phyloP scores from a whole-genome alignment of 352 stramenopile species.

The Phytophthora pistaciae region DNA sequence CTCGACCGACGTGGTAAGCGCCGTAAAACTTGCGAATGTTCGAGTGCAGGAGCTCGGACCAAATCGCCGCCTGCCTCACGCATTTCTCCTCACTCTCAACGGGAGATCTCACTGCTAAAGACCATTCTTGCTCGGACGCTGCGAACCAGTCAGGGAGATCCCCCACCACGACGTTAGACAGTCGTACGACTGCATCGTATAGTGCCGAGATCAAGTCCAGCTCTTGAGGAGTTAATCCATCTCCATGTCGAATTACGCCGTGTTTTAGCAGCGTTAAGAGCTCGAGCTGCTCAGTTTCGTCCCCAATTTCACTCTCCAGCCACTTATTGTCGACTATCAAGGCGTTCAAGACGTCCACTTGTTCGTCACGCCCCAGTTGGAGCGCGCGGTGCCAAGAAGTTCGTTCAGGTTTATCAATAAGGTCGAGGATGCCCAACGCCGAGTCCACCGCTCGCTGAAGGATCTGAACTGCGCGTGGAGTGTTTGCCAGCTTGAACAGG shows the following conservation, averaged over 20 bases:
- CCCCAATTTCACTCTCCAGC: background rate
- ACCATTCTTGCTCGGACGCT: background rate
- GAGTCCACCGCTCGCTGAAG: background rate
- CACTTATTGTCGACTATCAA: background rate
- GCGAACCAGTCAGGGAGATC: slow-evolving; percentile 26
- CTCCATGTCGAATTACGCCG: slow-evolving; percentile 7
- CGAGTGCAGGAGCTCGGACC: slow-evolving; percentile 18
- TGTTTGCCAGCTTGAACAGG: background rate
- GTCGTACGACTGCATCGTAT: slow-evolving; percentile 5
- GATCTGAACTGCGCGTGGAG: background rate
- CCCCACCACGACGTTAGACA: slow-evolving; percentile 6
- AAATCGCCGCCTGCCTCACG: slow-evolving; percentile 1
- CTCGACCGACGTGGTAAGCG: slow-evolving; percentile 15
- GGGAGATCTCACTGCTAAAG: background rate
- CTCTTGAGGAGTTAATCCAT: slow-evolving; percentile 4
- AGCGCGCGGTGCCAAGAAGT: background rate
- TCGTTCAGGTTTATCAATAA: background rate
- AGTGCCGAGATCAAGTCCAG: slow-evolving; percentile 10
- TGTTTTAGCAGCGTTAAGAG: slow-evolving; percentile 21
- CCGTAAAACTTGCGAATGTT: slow-evolving; percentile 28
- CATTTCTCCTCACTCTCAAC: slow-evolving; percentile 2
- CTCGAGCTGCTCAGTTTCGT: slow-evolving; percentile 19
- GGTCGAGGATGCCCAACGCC: background rate
- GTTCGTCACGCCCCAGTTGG: background rate
- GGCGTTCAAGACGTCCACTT: background rate